Evolutionary conservation across 2,329 filamentous ascomycete genomes (phyloP), one percentile per base, ranked within the genome.

Genomic region (Verticillium nonalfalfae): DNA sequence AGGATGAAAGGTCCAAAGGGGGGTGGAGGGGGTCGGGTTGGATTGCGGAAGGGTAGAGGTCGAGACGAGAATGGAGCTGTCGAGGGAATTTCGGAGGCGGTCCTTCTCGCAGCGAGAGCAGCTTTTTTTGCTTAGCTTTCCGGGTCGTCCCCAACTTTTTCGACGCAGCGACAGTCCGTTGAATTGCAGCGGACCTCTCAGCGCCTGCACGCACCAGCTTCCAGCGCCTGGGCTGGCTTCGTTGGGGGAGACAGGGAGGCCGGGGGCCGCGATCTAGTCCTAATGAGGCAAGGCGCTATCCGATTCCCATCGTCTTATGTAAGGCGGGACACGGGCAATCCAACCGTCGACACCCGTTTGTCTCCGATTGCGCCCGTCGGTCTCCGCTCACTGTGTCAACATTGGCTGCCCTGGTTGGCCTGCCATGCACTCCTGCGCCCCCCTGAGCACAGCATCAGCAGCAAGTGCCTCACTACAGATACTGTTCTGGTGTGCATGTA

Each of bases 21-120:
- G n/a, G 21, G 21, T 21, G 45, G 18, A 10, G 45, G 45, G 45
- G 57, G 57, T 31, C 26, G 61, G 59, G 54, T 61, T 60, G 26
- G 5, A 31, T 63, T 60, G 59, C 52, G 60, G 59, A 59, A 63
- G 64, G 62, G 59, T 52, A 59, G 61, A 65, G 63, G 54, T 38
- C 52, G 59, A 56, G 58, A 58, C 60, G 60, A 64, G 36, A 35
- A 58, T 52, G 58, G 60, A 65, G 64, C 64, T 65, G 61, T 64
- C 59, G 63, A 65, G 64, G 64, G 64, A 65, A 64, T 59, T 65
- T 65, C 60, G 63, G 59, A 65, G 63, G 58, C 35, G 39, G 62
- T 59, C 60, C 39, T 54, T 45, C 54, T 56, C 45, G 45, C 45
- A 52, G 33, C 26, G 31, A 13, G 54, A 45, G 36, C 58, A 59